Conservation (phyloP, 257 asterid species). For the Gynochthodes officinalis region DNA sequence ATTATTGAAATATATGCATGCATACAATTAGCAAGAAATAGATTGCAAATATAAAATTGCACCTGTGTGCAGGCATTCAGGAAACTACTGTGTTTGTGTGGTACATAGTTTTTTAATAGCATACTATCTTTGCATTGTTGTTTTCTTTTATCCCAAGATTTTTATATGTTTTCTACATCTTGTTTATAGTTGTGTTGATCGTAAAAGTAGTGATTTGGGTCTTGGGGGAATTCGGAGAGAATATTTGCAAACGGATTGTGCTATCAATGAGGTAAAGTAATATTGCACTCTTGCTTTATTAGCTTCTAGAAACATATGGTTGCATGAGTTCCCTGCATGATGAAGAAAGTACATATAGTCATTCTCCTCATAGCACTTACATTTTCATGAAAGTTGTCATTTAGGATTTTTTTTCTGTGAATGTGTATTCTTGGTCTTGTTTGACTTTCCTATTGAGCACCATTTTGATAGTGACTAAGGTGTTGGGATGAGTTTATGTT, state of each 20-base stretch:
- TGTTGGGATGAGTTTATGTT: not conserved
- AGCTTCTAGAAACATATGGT: not conserved
- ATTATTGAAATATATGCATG: not conserved
- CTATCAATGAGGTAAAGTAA: conserved; percentile 62
- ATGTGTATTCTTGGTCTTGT: not conserved
- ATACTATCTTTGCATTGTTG: not conserved
- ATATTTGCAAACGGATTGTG: conserved; percentile 89
- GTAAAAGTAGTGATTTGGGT: conserved; percentile 93
- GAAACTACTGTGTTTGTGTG: not conserved
- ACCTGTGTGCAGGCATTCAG: not conserved
- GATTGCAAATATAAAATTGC: not conserved
- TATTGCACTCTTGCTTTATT: conserved; percentile 1
- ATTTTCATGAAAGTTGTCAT: not conserved
- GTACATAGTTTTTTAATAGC: not conserved
- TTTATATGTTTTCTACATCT: conserved; percentile 13
- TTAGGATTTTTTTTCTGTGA: not conserved
- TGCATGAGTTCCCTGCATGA: not conserved
- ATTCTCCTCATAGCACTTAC: not conserved
- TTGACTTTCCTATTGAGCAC: not conserved
- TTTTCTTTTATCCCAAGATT: conserved; percentile 3
- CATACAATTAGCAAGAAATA: not conserved
- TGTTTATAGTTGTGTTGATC: conserved; percentile 72
- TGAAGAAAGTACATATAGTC: not conserved
- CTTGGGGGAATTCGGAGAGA: conserved; percentile 87
- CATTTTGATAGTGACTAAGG: not conserved